Conservation (phyloP, 2,329 filamentous ascomycete species). For the Tolypocladium nubicola region DNA sequence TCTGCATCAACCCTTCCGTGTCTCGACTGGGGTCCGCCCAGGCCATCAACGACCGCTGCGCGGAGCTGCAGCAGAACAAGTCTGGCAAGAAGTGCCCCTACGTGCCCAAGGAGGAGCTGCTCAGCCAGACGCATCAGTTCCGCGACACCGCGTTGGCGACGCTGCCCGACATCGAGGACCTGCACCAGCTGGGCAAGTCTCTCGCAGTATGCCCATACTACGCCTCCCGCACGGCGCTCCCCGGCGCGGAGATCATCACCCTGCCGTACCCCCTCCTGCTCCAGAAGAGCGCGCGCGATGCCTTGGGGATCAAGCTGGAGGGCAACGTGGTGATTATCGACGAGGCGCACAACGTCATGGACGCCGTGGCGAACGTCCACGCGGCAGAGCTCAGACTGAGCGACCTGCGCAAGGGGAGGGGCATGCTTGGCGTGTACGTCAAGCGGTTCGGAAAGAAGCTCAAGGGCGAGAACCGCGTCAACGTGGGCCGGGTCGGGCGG, state of each 20-base stretch:
- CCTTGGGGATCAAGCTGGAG: conserved; percentile 75
- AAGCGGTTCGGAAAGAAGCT: conserved; percentile 80
- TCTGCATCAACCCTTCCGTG: conserved; percentile 84
- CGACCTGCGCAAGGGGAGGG: conserved; percentile 62
- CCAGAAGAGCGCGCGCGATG: conserved; percentile 78
- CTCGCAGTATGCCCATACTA: conserved; percentile 90
- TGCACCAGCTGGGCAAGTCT: conserved; percentile 65
- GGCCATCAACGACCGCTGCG: conserved; percentile 86
- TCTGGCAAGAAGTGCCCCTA: conserved; percentile 56
- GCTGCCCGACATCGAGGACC: conserved; percentile 87
- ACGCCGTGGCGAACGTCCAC: conserved; percentile 80
- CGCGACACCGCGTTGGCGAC: conserved; percentile 75
- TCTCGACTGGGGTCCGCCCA: conserved; percentile 57
- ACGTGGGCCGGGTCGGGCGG: conserved; percentile 77
- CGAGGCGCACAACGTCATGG: conserved; percentile 96
- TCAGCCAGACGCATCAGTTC: conserved; percentile 65
- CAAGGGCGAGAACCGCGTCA: conserved; percentile 84
- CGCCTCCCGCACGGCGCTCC: conserved; percentile 77
- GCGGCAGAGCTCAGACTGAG: conserved; percentile 64
- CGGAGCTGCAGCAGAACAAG: conserved; percentile 73
- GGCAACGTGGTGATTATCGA: conserved; percentile 91
- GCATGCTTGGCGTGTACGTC: conserved; percentile 72
- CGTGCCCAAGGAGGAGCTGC: conserved; percentile 67
- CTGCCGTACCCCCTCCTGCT: conserved; percentile 85
- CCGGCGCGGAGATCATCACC: conserved; percentile 78